These are phyloP conservation scores for Backusella parvicylindrica DNA, from an alignment of 192 early-diverging fungal genomes.

Conservation along the genomic window DNA sequence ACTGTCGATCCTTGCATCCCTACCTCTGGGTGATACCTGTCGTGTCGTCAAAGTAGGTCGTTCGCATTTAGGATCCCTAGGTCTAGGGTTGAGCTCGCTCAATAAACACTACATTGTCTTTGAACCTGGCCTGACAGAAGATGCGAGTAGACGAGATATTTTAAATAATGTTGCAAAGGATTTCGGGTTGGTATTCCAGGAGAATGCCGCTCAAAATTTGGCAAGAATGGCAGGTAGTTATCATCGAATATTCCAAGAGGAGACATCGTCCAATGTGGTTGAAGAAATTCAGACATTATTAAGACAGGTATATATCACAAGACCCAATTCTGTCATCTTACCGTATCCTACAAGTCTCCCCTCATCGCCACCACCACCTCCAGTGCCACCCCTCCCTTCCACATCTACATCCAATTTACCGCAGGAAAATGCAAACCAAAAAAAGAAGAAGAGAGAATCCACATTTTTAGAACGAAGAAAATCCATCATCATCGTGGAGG, in stretches of 20 bases:
- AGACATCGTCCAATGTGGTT: neutral
- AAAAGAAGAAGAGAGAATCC: neutral
- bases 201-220: slow-evolving; percentile 18
- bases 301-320: neutral
- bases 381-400: neutral
- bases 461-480: slow-evolving; percentile 14
- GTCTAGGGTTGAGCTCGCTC: slow-evolving; percentile 9
- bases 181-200: slow-evolving; percentile 13
- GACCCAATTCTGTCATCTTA: neutral
- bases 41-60: slow-evolving; percentile 1
- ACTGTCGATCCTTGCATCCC: slow-evolving; percentile 1
- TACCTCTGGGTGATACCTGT: neutral
- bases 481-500: neutral
- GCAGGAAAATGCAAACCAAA: neutral
- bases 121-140: neutral
- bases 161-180: slow-evolving; percentile 7
- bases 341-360: slow-evolving; percentile 5
- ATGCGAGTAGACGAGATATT: neutral
- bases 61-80: neutral
- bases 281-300: neutral
- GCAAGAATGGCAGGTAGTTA: slow-evolving; percentile 20
- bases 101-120: slow-evolving; percentile 10
- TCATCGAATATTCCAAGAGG: slow-evolving; percentile 12
- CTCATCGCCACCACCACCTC: neutral
- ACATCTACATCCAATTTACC: neutral